Evolutionary conservation across 1,139 yeast genomes (phyloP), one percentile per base, ranked within the genome.

Genomic region (Nakaseomyces bracarensis): DNA sequence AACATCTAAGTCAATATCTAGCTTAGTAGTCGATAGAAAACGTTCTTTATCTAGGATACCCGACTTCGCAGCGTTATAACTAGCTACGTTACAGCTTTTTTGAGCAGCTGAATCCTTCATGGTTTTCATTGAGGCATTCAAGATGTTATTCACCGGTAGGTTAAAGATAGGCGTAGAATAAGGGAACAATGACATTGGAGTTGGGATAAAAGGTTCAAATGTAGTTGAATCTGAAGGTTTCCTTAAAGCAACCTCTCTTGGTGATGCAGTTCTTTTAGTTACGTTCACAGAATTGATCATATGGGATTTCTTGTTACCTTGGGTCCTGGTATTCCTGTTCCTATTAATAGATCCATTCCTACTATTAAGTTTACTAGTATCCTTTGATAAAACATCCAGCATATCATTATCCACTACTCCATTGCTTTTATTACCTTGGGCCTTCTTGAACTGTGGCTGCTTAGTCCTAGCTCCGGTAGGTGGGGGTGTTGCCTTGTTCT

Each of bases 21-120:
- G 42, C 6, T 40, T 35, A 5, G 50, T 25, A 35, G 54, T 56
- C n/a, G 52, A 49, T 30, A 52, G 43, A 23, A 52, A 44, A 14
- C 40, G 49, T 40, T 57, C 61, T 38, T 46, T 50, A 25, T 52
- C 46, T 26, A 57, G 38, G 10, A 33, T 33, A n/a, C 26, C 25
- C n/a, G 36, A 20, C 5, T 33, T 8, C n/a, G 26, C 26, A 4
- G 36, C 26, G 9, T 33, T 21, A 20, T 20, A 33, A 8, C 6
- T 15, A 13, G n/a, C 10, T 7, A 13, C 4, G 4, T 4, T 2
- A 10, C 11, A 22, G 26, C 11, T 13, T 21, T 8, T 33, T 9
- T 16, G 19, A 11, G 18, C 9, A 4, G 36, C 25, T 8, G 36
- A 20, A 4, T 20, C 26, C 18, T 33, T 33, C 10, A 33, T 11